Conservation (phyloP, 768 basidiomycete species). For the Pleurotus citrinopileatus region DNA sequence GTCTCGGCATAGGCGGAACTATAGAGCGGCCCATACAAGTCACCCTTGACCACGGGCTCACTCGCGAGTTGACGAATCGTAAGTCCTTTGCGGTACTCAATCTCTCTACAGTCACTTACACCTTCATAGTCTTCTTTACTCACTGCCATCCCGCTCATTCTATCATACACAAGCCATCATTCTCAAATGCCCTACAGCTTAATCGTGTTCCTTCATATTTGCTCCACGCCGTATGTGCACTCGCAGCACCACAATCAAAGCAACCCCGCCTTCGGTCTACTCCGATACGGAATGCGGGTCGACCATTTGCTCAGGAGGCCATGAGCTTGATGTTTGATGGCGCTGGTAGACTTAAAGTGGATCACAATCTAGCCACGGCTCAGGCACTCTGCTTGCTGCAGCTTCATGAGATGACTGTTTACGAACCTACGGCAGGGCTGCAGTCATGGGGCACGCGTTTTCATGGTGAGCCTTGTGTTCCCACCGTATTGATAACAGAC, state of each 20-base stretch:
- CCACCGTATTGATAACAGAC: conserved; percentile 4
- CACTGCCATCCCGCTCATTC: conserved; percentile 77
- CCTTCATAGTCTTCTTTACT: conserved; percentile 68
- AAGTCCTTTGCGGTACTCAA: conserved; percentile 26
- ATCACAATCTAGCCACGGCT: conserved; percentile 65
- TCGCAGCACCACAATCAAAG: conserved; percentile 74
- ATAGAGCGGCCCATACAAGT: conserved; percentile 36
- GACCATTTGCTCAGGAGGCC: conserved; percentile 57
- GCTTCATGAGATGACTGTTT: conserved; percentile 54
- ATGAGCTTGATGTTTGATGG: conserved; percentile 69
- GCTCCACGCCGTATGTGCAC: conserved; percentile 70
- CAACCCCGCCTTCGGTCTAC: conserved; percentile 58
- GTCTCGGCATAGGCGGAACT: conserved; percentile 30
- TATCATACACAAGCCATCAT: conserved; percentile 78
- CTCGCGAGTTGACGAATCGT: conserved; percentile 75
- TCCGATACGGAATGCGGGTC: conserved; percentile 54
- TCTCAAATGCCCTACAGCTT: conserved; percentile 61
- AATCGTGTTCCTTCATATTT: conserved; percentile 69
- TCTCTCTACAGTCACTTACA: conserved; percentile 11
- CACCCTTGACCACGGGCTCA: conserved; percentile 56
- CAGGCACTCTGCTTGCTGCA: conserved; percentile 76
- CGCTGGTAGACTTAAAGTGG: conserved; percentile 57
- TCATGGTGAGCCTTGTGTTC: conserved; percentile 38
- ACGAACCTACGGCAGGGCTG: conserved; percentile 35
- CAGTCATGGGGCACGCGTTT: conserved; percentile 40